Evolutionary conservation across 352 stramenopile species (phyloP).

Genomic region (Phytophthora tentaculata): DNA sequence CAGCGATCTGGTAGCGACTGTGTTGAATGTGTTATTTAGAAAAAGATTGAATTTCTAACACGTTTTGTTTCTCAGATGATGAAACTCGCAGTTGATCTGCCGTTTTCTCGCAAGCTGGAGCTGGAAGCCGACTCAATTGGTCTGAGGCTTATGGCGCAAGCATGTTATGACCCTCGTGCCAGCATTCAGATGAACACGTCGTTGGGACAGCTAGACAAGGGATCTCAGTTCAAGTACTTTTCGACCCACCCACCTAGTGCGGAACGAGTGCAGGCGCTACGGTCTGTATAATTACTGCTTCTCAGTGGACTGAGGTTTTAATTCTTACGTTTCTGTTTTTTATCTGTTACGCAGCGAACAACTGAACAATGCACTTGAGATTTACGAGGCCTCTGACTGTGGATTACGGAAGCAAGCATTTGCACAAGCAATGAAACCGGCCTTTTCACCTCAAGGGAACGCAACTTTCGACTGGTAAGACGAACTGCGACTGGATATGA

Average conservation of each 20-base stretch:
- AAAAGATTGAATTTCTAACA: background rate
- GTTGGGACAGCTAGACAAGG: constrained; percentile 37
- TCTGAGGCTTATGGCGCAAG: constrained; percentile 60
- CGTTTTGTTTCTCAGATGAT: constrained; percentile 39
- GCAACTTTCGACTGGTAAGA: constrained; percentile 27
- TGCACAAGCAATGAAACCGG: constrained; percentile 34
- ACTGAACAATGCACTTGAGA: constrained; percentile 45
- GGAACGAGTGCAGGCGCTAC: constrained; percentile 58
- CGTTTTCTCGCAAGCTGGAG: constrained; percentile 62
- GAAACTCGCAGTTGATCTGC: constrained; percentile 58
- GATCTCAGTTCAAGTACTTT: constrained; percentile 67
- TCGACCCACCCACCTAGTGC: constrained; percentile 74
- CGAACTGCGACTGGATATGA: no score
- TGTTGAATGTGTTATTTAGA: background rate
- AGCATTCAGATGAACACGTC: constrained; percentile 64
- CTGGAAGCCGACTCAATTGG: constrained; percentile 64
- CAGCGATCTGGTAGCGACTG: constrained; percentile 51
- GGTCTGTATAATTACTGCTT: constrained; percentile 28
- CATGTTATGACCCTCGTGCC: constrained; percentile 61
- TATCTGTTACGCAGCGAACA: constrained; percentile 33
- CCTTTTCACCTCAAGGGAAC: constrained; percentile 31
- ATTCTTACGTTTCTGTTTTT: background rate
- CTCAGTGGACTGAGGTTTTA: background rate
- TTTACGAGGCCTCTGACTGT: constrained; percentile 56
- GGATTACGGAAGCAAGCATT: constrained; percentile 43